These are phyloP conservation scores for Spatholobus suberectus DNA, from an alignment of 306 rosid genomes.

Conservation along the genomic window DNA sequence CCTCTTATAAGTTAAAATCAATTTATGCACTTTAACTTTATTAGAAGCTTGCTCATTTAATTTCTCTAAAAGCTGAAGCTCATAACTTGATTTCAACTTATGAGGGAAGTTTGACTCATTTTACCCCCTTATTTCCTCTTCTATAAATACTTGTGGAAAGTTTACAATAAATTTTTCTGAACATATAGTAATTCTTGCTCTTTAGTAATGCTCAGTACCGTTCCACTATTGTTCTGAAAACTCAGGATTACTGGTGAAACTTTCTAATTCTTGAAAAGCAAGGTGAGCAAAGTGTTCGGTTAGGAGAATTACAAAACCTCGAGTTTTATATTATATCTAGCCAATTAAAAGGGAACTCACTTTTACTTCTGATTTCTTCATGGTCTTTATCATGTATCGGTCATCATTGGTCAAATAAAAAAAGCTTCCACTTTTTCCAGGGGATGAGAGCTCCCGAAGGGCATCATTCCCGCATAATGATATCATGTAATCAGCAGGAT, in stretches of 20 bases:
- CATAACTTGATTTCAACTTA: background rate
- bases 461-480: constrained; percentile 97
- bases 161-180: background rate
- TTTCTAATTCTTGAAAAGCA: constrained; percentile 17
- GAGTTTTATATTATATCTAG: constrained; percentile 13
- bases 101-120: background rate
- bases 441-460: constrained; percentile 96
- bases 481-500: constrained; percentile 98
- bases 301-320: constrained; percentile 31
- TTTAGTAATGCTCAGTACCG: background rate
- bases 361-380: constrained; percentile 94
- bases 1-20: background rate
- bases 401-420: constrained; percentile 96
- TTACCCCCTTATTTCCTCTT: background rate
- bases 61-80: background rate
- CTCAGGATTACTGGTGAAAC: background rate
- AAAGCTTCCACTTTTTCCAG: constrained; percentile 99
- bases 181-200: background rate
- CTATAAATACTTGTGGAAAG: background rate
- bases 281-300: background rate
- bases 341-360: constrained; percentile 58
- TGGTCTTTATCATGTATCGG: constrained; percentile 97
- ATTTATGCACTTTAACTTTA: background rate
- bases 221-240: background rate
- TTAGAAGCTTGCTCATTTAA: background rate